These are phyloP conservation scores for Pseudomonodictys pantanalensis DNA, from an alignment of 495 filamentous ascomycete genomes.

Conservation along the genomic window DNA sequence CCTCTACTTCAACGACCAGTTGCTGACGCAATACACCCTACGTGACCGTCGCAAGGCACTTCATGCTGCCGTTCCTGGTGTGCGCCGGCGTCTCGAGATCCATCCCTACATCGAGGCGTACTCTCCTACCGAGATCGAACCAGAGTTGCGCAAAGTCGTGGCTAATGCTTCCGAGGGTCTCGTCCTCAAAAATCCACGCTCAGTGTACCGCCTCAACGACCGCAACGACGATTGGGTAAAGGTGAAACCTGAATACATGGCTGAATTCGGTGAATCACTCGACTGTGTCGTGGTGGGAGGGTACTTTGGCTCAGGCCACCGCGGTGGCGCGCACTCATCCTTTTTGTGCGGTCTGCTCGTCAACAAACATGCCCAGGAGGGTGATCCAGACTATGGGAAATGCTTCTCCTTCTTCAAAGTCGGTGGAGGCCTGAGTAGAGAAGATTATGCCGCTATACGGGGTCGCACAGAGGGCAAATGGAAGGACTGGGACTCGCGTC, in stretches of 20 bases:
- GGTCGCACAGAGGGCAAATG: slow-evolving; percentile 89
- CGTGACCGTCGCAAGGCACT: slow-evolving; percentile 78
- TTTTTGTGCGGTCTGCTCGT: slow-evolving; percentile 85
- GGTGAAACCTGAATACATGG: slow-evolving; percentile 98
- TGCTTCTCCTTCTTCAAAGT: slow-evolving; percentile 95
- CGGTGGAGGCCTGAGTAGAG: slow-evolving; percentile 82
- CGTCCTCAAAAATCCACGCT: slow-evolving; percentile 90
- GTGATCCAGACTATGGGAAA: slow-evolving; percentile 61
- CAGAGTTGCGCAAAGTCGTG: slow-evolving; percentile 74
- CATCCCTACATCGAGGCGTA: slow-evolving; percentile 69
- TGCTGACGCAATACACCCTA: slow-evolving; percentile 77
- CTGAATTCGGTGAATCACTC: slow-evolving; percentile 88
- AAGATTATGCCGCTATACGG: slow-evolving; percentile 77
- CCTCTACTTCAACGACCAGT: slow-evolving; percentile 76
- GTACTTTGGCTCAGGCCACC: slow-evolving; percentile 83
- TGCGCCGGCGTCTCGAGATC: slow-evolving; percentile 76
- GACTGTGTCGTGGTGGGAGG: slow-evolving; percentile 88
- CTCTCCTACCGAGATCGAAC: slow-evolving; percentile 69
- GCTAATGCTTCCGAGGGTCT: slow-evolving; percentile 87
- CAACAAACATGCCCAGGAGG: slow-evolving; percentile 61
- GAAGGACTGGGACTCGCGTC: slow-evolving; percentile 76
- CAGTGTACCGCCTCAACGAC: slow-evolving; percentile 80
- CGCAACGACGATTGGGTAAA: slow-evolving; percentile 98
- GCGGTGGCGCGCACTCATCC: slow-evolving; percentile 78
- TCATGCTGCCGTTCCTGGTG: slow-evolving; percentile 59